Evolutionary conservation across 768 basidiomycete species (phyloP).

Genomic region (Podaxis sp.): DNA sequence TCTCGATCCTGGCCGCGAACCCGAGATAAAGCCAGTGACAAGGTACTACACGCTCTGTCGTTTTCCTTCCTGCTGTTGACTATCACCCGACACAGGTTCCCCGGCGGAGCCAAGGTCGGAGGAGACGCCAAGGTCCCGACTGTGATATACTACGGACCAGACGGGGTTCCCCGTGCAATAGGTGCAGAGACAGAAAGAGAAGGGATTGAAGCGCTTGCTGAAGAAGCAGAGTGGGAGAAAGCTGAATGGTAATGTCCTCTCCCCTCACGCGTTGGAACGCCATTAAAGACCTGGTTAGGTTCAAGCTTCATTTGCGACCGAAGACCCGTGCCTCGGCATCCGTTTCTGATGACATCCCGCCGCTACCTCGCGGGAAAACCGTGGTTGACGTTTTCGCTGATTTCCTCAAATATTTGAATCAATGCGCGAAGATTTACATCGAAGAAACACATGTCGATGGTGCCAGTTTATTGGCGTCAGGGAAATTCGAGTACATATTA

Average conservation of each 20-base stretch:
- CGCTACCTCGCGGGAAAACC: constrained; percentile 36
- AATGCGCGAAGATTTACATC: constrained; percentile 36
- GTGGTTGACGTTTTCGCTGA: constrained; percentile 38
- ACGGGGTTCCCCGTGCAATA: constrained; percentile 35
- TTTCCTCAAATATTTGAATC: constrained; percentile 40
- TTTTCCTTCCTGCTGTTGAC: not conserved
- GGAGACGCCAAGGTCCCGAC: constrained; percentile 50
- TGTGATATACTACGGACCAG: constrained; percentile 42
- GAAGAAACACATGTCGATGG: constrained; percentile 37
- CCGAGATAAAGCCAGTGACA: constrained; percentile 40
- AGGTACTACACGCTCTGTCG: constrained; percentile 28
- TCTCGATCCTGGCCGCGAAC: constrained; percentile 33
- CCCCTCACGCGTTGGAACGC: not conserved
- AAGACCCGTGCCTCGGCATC: constrained; percentile 10
- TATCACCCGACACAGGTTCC: constrained; percentile 17
- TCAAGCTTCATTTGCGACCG: constrained; percentile 26
- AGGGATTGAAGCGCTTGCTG: constrained; percentile 34
- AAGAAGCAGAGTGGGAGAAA: constrained; percentile 44
- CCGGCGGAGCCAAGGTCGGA: constrained; percentile 34
- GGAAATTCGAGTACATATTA: constrained; percentile 38
- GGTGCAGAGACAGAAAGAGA: constrained; percentile 45
- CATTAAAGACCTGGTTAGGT: constrained; percentile 23
- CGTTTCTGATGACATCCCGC: constrained; percentile 15
- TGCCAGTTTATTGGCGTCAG: constrained; percentile 24
- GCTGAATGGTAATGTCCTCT: constrained; percentile 42